phyloP scores from a whole-genome alignment of 2,329 filamentous ascomycete species.

The Periconia digitata region DNA sequence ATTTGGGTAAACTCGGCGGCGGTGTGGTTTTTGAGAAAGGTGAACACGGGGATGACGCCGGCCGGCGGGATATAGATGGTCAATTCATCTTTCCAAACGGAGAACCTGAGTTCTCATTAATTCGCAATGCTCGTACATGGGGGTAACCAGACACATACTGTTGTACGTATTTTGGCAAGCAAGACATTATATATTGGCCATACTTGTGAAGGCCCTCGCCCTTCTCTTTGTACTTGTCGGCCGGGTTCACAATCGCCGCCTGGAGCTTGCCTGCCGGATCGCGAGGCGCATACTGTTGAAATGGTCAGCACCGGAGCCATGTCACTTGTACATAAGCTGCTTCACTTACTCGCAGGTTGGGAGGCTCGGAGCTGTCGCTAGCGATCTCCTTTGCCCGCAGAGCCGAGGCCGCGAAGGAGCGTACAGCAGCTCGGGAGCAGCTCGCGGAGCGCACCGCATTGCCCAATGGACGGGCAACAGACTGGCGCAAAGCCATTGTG shows the following conservation, averaged over 20 bases:
- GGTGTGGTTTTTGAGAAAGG: constrained; percentile 96
- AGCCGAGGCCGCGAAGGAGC: constrained; percentile 48
- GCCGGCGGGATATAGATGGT: constrained; percentile 88
- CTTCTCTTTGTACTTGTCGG: constrained; percentile 89
- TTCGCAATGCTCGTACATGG: background rate
- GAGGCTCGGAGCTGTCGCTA: constrained; percentile 44
- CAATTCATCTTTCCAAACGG: constrained; percentile 99
- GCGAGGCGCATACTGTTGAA: constrained; percentile 46
- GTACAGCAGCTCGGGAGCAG: constrained; percentile 33
- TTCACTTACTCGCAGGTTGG: constrained; percentile 49
- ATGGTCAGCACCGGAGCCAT: constrained; percentile 18
- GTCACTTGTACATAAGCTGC: background rate
- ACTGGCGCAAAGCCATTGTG: constrained; percentile 46
- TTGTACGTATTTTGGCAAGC: constrained; percentile 95
- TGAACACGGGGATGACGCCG: constrained; percentile 87
- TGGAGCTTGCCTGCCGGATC: constrained; percentile 60
- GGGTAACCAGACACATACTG: constrained; percentile 59
- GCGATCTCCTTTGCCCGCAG: constrained; percentile 49
- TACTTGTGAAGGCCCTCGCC: constrained; percentile 89
- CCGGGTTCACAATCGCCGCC: constrained; percentile 81
- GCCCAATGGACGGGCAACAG: constrained; percentile 43
- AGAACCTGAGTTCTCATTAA: constrained; percentile 60
- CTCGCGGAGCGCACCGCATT: constrained; percentile 38
- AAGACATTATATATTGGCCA: constrained; percentile 94
- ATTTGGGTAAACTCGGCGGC: constrained; percentile 95